Percentiles rank a stretch among this genome's conserved stretches.
Evolutionary conservation across 2,329 filamentous ascomycete species (phyloP).

Genomic region (Pezicula neosporulosa): DNA sequence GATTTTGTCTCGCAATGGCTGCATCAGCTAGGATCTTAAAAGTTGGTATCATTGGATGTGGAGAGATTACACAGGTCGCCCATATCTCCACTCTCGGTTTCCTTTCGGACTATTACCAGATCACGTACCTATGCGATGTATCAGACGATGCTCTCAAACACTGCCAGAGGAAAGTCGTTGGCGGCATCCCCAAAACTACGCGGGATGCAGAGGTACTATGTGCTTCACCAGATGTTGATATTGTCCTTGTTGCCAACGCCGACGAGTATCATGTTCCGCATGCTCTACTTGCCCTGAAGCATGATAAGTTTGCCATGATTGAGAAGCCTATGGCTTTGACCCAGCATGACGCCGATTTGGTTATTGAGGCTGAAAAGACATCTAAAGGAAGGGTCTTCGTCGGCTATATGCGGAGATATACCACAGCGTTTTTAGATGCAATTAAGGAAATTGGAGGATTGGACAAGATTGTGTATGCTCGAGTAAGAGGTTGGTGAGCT

Average conservation of each 20-base stretch:
- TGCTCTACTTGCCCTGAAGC: conserved; percentile 44
- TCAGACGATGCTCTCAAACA: conserved; percentile 36
- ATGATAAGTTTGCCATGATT: conserved; percentile 53
- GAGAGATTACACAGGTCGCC: conserved; percentile 16
- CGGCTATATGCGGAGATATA: conserved; percentile 58
- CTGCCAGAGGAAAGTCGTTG: conserved; percentile 44
- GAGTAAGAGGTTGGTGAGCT: conserved; percentile 36
- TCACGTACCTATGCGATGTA: conserved; percentile 38
- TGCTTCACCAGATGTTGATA: conserved; percentile 40
- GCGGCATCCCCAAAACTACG: conserved; percentile 42
- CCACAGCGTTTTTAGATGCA: conserved; percentile 48
- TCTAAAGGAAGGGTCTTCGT: conserved; percentile 48
- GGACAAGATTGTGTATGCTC: conserved; percentile 50
- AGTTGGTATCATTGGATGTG: conserved; percentile 27
- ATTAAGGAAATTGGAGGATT: conserved; percentile 50
- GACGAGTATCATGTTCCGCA: conserved; percentile 52
- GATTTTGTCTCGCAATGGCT: neutral
- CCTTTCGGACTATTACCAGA: conserved; percentile 32
- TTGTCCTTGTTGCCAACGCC: conserved; percentile 48
- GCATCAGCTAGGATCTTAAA: conserved; percentile 2
- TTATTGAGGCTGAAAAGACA: conserved; percentile 43
- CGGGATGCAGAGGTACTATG: conserved; percentile 37
- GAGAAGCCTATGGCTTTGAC: conserved; percentile 54
- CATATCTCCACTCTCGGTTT: conserved; percentile 41
- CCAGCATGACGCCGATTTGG: conserved; percentile 37